Evolutionary conservation across 257 asterid species (phyloP).

Genomic region (Nicotiana noctiflora): DNA sequence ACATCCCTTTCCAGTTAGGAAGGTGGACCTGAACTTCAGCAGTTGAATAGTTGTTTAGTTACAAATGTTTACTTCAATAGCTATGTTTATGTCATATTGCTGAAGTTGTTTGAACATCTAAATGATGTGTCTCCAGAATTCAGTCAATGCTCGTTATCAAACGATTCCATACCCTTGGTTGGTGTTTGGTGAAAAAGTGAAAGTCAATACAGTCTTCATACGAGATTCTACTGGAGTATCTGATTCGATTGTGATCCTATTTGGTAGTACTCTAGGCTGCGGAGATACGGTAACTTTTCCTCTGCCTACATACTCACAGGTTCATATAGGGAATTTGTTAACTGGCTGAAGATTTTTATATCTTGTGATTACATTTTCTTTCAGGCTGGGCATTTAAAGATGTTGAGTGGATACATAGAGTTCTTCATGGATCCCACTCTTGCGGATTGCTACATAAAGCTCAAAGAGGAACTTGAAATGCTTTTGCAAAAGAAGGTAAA

Average conservation of each 20-base stretch:
- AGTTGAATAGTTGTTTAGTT: background rate
- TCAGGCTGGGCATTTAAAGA: slow-evolving; percentile 81
- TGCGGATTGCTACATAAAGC: slow-evolving; percentile 81
- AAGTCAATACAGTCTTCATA: slow-evolving; percentile 86
- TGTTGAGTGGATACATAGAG: slow-evolving; percentile 84
- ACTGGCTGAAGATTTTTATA: background rate
- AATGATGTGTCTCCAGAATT: slow-evolving; percentile 52
- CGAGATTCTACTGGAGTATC: slow-evolving; percentile 99
- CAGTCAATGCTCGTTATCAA: slow-evolving; percentile 97
- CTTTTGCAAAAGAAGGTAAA: slow-evolving; percentile 72
- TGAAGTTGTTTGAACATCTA: slow-evolving; percentile 12
- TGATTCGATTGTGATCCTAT: slow-evolving; percentile 90
- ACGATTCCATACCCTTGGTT: slow-evolving; percentile 92
- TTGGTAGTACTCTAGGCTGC: slow-evolving; percentile 67
- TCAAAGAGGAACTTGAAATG: slow-evolving; percentile 62
- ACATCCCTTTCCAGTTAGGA: background rate
- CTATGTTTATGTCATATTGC: background rate
- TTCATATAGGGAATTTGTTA: background rate
- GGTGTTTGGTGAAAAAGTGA: slow-evolving; percentile 95
- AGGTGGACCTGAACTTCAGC: background rate
- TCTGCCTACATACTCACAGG: background rate
- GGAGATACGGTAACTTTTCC: slow-evolving; percentile 58
- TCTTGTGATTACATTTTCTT: slow-evolving; percentile 13
- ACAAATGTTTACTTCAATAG: background rate
- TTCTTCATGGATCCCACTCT: slow-evolving; percentile 86